Evolutionary conservation across 441 rosid genomes (phyloP), one percentile per base, ranked within the genome.

Genomic region (Hura crepitans): DNA sequence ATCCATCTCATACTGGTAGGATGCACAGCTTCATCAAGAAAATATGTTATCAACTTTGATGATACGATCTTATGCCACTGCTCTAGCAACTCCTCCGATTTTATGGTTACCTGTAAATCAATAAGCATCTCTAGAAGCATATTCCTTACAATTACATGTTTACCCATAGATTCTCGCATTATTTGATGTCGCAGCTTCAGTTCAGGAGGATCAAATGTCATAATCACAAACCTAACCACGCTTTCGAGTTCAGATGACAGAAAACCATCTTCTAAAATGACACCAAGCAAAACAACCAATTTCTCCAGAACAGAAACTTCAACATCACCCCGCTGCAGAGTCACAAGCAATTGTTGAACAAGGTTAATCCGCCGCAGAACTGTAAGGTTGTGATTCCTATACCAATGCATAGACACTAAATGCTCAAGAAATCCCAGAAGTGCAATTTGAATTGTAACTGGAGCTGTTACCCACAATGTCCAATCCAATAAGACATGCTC

Each of bases 1-100:
- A 96, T 90, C 99, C 99, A 92, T 85, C 99, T 92, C 98, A 96
- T 96, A 69, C 98, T 92, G 22, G 98, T 96, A 77, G 99, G 98
- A 86, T 96, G 99, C 65, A 87, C 98, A 84, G 98, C 96, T 87
- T 92, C 99, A 81, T 96, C 99, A 60, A 96, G 97, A 77, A 96
- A 96, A 85, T 92, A 96, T 62, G 97, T 88, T 55, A 96, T 86
- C 87, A 96, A 80, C 79, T 89, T 96, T 77, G 99, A 96, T 64
- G 99, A 96, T 68, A 96, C 98, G 69, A 85, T 92, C 86, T 93
- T 96, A 86, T 96, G 97, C 99, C 99, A 96, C 78, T 89, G 98
- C 81, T 96, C 99, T 74, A 93, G 89, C 89, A 90, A 82, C 79
- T 96, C 99, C 70, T 93, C 99, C 22, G 96, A 83, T 80, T 81